Percentiles rank a stretch among this genome's conserved stretches.
These are phyloP conservation scores for Luffa aegyptiaca DNA, from an alignment of 306 rosid genomes.

Conservation along the genomic window DNA sequence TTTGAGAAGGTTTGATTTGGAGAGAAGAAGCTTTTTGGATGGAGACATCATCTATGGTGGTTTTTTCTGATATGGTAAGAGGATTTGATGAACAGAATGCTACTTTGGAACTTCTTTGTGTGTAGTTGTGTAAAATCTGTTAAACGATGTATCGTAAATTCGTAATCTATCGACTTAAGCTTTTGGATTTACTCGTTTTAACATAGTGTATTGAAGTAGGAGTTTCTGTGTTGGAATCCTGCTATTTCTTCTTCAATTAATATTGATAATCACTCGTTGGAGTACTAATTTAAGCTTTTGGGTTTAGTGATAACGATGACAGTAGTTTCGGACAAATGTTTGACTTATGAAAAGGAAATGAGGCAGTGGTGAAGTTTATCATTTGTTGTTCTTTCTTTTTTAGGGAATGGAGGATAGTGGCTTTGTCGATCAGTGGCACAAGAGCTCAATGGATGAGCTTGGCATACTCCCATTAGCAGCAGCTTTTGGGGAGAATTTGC, in stretches of 20 bases:
- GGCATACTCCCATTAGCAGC: slow-evolving; percentile 34
- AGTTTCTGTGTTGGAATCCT: not conserved
- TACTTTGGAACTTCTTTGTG: not conserved
- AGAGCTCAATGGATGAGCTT: slow-evolving; percentile 41
- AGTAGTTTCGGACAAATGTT: not conserved
- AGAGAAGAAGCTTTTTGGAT: slow-evolving; percentile 19
- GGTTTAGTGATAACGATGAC: not conserved
- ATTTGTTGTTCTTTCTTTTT: not conserved
- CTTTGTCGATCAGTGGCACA: slow-evolving; percentile 51
- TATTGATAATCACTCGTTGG: not conserved
- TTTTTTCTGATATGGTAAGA: slow-evolving; percentile 56
- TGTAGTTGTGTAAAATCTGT: not conserved
- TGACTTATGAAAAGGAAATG: not conserved
- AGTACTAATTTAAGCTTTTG: not conserved
- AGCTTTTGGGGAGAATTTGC: slow-evolving; percentile 53
- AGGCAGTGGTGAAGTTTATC: not conserved
- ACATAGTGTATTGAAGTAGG: not conserved
- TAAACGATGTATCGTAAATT: not conserved
- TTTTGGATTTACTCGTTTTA: not conserved
- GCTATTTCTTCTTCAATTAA: not conserved
- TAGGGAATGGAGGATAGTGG: slow-evolving; percentile 64
- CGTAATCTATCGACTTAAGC: not conserved
- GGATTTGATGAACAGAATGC: not conserved
- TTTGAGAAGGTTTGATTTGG: slow-evolving; percentile 11
- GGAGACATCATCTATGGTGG: slow-evolving; percentile 52